phyloP scores from a whole-genome alignment of 1,284 basidiomycete genomes.

The Cryptococcus maquisensis region DNA sequence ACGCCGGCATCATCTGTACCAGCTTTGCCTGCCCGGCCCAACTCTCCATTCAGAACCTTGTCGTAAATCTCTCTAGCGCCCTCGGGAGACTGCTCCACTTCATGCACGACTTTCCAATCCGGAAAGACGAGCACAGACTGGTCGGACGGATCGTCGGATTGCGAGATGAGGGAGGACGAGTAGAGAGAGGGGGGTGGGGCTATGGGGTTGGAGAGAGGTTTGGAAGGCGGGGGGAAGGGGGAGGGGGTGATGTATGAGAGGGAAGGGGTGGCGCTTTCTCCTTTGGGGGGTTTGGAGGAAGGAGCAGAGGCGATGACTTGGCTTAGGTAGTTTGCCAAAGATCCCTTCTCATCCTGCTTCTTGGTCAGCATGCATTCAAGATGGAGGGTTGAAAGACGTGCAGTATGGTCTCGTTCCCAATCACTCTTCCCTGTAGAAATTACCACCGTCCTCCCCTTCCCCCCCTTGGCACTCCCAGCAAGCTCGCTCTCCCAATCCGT shows the following conservation, averaged over 20 bases:
- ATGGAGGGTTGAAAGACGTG: constrained; percentile 13
- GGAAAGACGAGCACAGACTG: constrained; percentile 77
- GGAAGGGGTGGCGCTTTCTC: constrained; percentile 26
- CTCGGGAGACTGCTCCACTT: constrained; percentile 59
- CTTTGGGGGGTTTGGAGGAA: constrained; percentile 1
- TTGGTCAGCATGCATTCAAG: neutral
- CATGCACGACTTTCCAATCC: constrained; percentile 75
- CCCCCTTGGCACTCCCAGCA: constrained; percentile 75
- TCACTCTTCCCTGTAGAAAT: constrained; percentile 84
- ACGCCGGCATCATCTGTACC: constrained; percentile 37
- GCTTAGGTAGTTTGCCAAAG: constrained; percentile 24
- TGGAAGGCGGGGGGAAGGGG: constrained; percentile 26
- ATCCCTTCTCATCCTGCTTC: constrained; percentile 18
- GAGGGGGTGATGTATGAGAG: constrained; percentile 36
- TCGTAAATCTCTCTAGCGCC: constrained; percentile 70
- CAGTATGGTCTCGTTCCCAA: constrained; percentile 72
- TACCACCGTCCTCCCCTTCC: constrained; percentile 71
- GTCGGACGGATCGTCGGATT: constrained; percentile 61
- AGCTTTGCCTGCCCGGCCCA: constrained; percentile 40
- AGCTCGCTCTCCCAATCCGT: constrained; percentile 73
- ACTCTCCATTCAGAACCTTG: constrained; percentile 58
- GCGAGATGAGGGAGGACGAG: constrained; percentile 76
- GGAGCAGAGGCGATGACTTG: constrained; percentile 16
- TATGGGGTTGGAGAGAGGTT: constrained; percentile 18
- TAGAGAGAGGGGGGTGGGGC: constrained; percentile 55